Percentiles rank a stretch among this genome's conserved stretches.
phyloP scores from a whole-genome alignment of 208 protist species.

The Crithidia brevicula region DNA sequence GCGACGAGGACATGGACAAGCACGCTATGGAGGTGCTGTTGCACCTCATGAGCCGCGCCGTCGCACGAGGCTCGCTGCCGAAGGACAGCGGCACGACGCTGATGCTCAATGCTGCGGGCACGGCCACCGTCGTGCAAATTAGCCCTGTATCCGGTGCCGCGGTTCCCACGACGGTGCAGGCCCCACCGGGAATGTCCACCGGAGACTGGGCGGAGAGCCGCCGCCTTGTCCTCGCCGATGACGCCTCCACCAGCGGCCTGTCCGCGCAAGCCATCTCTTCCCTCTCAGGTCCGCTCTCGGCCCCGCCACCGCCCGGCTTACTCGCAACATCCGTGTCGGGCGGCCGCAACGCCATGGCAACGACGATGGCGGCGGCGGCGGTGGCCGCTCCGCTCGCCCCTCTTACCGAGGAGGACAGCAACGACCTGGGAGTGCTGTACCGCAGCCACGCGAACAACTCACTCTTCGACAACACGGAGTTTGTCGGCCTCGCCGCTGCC shows the following conservation, averaged over 20 bases:
- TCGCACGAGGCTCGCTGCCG: conserved; percentile 41
- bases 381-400: background rate
- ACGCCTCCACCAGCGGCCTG: background rate
- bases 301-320: background rate
- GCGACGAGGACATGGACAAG: conserved; percentile 71
- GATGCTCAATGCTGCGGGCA: conserved; percentile 16
- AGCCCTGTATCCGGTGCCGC: conserved; percentile 14
- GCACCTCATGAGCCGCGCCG: conserved; percentile 44
- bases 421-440: conserved; percentile 3
- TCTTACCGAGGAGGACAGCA: conserved; percentile 1
- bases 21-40: conserved; percentile 69
- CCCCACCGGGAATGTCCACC: background rate
- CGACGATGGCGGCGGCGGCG: no score
- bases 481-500: conserved; percentile 11
- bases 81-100: conserved; percentile 34
- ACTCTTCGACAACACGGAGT: conserved; percentile 16
- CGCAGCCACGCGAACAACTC: conserved; percentile 22
- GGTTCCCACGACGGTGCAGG: conserved; percentile 3
- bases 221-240: background rate
- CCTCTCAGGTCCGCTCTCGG: background rate
- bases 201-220: conserved; percentile 14
- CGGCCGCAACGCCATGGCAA: background rate
- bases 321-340: background rate
- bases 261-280: background rate
- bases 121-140: conserved; percentile 25